Percentiles rank a stretch among this genome's conserved stretches.
Conservation (phyloP, 805 yeast genomes). For the Metschnikowia hibisci region DNA sequence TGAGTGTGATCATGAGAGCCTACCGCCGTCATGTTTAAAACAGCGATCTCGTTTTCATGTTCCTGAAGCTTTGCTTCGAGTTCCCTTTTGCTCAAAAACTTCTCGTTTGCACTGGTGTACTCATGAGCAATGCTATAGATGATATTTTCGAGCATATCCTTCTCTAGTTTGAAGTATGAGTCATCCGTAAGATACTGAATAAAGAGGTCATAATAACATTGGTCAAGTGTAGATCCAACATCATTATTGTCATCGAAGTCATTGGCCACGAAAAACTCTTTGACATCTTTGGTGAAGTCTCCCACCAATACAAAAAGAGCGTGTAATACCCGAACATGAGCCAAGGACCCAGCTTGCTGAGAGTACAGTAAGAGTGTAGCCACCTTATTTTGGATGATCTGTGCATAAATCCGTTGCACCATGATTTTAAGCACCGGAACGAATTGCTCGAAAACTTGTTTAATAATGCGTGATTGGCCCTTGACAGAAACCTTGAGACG, state of each 20-base stretch:
- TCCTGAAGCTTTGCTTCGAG: conserved; percentile 35
- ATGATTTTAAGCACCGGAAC: conserved; percentile 65
- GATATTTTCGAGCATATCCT: conserved; percentile 57
- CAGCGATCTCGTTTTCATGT: conserved; percentile 23
- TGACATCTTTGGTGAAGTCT: conserved; percentile 60
- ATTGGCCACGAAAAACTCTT: conserved; percentile 50
- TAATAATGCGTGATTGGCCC: conserved; percentile 69
- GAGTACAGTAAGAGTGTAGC: conserved; percentile 61
- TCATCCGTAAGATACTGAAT: conserved; percentile 62
- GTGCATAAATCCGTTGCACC: conserved; percentile 72
- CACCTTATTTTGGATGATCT: conserved; percentile 55
- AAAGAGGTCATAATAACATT: conserved; percentile 68
- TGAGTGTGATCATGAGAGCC: conserved; percentile 13
- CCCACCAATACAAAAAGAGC: conserved; percentile 57
- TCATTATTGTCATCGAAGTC: conserved; percentile 47
- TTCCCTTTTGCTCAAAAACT: conserved; percentile 31
- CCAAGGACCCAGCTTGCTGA: conserved; percentile 56
- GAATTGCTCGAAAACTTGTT: conserved; percentile 70
- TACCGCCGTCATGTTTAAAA: conserved; percentile 19
- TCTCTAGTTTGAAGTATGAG: conserved; percentile 68
- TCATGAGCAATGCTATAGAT: conserved; percentile 43
- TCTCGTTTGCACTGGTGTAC: conserved; percentile 39
- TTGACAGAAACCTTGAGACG: conserved; percentile 54
- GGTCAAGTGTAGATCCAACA: conserved; percentile 55
- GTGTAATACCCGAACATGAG: conserved; percentile 74